Percentiles rank a stretch among this genome's conserved stretches.
These are phyloP conservation scores for Zelopaecilomyces penicillatus DNA, from an alignment of 2,329 filamentous ascomycete species.

Conservation along the genomic window DNA sequence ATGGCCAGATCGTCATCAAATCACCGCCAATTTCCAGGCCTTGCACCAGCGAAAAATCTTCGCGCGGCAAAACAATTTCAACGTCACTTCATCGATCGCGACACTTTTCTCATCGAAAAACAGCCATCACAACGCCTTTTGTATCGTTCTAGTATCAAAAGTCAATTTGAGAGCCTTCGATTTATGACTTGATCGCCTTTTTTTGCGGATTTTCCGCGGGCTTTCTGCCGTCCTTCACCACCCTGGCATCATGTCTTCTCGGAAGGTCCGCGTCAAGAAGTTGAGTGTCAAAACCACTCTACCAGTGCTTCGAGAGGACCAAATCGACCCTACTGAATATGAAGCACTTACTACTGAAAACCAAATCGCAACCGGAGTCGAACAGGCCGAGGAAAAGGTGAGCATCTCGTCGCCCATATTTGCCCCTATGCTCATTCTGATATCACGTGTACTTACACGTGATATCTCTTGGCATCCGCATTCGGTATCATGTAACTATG, in stretches of 20 bases:
- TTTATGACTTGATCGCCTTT: slow-evolving; percentile 58
- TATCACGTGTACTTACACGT: slow-evolving; percentile 44
- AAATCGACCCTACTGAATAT: slow-evolving; percentile 81
- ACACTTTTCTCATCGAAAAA: slow-evolving; percentile 47
- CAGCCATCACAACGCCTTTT: slow-evolving; percentile 39
- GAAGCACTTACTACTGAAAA: slow-evolving; percentile 74
- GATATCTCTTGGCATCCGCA: slow-evolving; percentile 23
- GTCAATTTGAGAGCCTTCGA: slow-evolving; percentile 44
- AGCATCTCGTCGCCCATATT: slow-evolving; percentile 36
- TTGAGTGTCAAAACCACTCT: slow-evolving; percentile 84
- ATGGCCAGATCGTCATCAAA: slow-evolving; percentile 18
- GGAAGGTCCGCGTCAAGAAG: slow-evolving; percentile 79
- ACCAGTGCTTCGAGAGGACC: slow-evolving; percentile 78
- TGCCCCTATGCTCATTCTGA: slow-evolving; percentile 21
- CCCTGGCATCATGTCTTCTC: slow-evolving; percentile 48
- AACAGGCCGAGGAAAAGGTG: slow-evolving; percentile 95
- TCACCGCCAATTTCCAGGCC: slow-evolving; percentile 16
- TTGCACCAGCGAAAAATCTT: slow-evolving; percentile 43
- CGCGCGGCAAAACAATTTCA: slow-evolving; percentile 46
- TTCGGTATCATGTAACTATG: slow-evolving; percentile 5
- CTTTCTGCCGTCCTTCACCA: slow-evolving; percentile 29
- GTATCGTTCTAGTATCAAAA: slow-evolving; percentile 42
- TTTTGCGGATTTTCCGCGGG: slow-evolving; percentile 52
- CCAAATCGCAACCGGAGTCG: slow-evolving; percentile 91
- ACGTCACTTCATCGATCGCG: slow-evolving; percentile 46